Base-by-base conservation (phyloP, 768 basidiomycete species). In the Tricholoma terreum region DNA sequence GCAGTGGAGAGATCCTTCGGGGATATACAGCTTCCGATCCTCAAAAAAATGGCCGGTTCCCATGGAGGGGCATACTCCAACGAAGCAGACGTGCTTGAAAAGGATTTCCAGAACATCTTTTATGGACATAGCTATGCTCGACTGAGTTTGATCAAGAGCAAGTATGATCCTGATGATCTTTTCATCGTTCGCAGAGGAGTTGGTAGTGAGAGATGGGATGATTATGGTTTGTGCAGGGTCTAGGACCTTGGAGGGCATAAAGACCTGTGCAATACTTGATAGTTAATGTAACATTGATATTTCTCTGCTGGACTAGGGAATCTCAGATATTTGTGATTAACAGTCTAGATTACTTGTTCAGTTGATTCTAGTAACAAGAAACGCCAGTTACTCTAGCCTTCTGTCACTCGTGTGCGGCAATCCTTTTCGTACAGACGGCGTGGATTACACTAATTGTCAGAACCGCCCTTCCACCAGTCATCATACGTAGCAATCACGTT, bases 51-150 rank as follows among this genome's bases (percentile, higher is more conserved):
- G 27, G 60, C 71, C 3, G 71, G 73, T 6, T 33, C 60, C 5
- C 60, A 65, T 21, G 67, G 67, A 27, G 73, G 68, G 3, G 60
- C 73, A 8, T 75, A 75, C 59, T 67, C 69, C 5, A 73, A 75
- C 51, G 73, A 74, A 54, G 75, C 65, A 7, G 74, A 75, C 33
- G 51, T 62, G 2, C 57, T 65, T 7, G 72, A 75, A 56, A 57
- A 63, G 0, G 56, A 70, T 45, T 73, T 72, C 62, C 65, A 61
- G 36, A 61, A 63, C n/a, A 70, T 69, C 2, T 71, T 72, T 61
- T 75, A 64, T 58, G 73, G 74, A n/a, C 58, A 68, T 4, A 74
- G 73, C 43, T 75, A 73, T 45, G 58, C 52, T 12, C 67, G 58
- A 48, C 58, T 75, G n/a, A 67, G 66, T 42, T 22, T 2, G 10